These are phyloP conservation scores for Raddia distichophylla DNA, from an alignment of 176 grass and related monocot genomes.

Conservation along the genomic window DNA sequence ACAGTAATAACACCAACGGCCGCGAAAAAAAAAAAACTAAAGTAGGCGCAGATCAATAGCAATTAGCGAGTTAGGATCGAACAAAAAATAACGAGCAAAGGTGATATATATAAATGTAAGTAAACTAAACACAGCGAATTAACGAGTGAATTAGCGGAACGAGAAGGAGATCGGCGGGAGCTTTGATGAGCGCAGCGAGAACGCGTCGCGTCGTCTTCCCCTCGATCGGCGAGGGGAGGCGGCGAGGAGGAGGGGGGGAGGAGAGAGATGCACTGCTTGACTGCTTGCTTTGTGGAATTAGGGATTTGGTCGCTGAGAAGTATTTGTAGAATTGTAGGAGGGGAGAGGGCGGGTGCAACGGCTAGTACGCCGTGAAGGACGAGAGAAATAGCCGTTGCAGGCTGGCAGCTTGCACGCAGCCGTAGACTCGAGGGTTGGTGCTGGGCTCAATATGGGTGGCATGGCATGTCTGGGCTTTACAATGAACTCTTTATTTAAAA, in stretches of 20 bases:
- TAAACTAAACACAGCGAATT: not conserved
- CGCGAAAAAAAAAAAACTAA: too few relatives aligned
- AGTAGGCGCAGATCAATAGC: not conserved
- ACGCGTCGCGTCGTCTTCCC: conserved; percentile 11
- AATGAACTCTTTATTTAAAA: too few relatives aligned
- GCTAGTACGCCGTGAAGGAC: conserved; percentile 29
- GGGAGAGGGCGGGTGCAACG: conserved; percentile 29
- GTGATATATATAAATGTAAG: too few relatives aligned
- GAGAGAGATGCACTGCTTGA: not conserved
- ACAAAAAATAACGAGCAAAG: not conserved
- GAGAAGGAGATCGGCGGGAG: not conserved
- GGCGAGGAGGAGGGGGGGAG: not conserved
- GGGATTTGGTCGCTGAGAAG: not conserved
- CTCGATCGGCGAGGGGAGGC: conserved; percentile 37
- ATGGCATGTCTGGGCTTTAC: not conserved
- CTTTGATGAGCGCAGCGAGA: conserved; percentile 18
- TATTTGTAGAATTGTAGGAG: conserved; percentile 47
- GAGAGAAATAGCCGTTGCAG: conserved; percentile 46
- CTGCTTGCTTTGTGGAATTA: conserved; percentile 36
- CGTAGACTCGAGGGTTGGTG: not conserved
- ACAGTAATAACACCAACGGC: conserved; percentile 24
- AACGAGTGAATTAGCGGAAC: conserved; percentile 1
- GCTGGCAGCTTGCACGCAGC: not conserved
- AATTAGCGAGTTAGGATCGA: not conserved
- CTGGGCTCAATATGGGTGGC: not conserved